These are phyloP conservation scores for Cladosporium phlei DNA, from an alignment of 2,329 filamentous ascomycete genomes.

Conservation along the genomic window DNA sequence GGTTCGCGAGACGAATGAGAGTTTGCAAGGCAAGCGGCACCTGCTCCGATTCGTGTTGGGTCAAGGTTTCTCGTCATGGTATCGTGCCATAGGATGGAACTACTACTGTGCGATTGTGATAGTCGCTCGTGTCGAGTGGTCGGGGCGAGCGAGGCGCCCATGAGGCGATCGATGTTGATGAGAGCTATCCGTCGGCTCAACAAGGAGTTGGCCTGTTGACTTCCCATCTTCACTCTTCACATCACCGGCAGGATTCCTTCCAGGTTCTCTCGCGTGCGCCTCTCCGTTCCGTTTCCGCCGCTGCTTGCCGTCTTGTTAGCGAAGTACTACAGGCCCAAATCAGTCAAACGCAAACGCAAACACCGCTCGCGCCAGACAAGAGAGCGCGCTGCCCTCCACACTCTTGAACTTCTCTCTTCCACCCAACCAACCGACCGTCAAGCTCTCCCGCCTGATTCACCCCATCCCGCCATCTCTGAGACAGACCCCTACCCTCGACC, in stretches of 20 bases:
- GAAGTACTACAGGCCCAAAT: no score
- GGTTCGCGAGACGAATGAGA: slow-evolving; percentile 5
- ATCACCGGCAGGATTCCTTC: no score
- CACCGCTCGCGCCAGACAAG: background rate
- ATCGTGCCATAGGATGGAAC: no score
- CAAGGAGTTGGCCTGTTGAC: background rate
- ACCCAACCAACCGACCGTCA: background rate
- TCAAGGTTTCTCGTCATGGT: no score
- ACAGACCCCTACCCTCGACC: no score
- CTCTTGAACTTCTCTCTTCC: background rate
- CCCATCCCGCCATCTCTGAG: slow-evolving; percentile 4
- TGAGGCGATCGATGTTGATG: background rate
- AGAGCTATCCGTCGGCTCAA: background rate
- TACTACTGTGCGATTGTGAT: no score
- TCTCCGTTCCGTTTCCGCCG: background rate
- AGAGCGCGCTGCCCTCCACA: background rate
- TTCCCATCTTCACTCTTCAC: background rate
- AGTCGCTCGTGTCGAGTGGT: background rate
- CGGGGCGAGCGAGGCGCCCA: slow-evolving; percentile 7
- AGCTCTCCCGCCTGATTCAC: background rate
- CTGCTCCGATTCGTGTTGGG: slow-evolving; percentile 2
- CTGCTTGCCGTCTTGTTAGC: no score
- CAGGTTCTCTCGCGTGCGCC: slow-evolving; percentile 5
- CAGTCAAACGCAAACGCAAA: slow-evolving; percentile 5
- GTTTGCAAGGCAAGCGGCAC: slow-evolving; percentile 4